phyloP scores from a whole-genome alignment of 176 grass and related monocot species.

The Eragrostis curvula region DNA sequence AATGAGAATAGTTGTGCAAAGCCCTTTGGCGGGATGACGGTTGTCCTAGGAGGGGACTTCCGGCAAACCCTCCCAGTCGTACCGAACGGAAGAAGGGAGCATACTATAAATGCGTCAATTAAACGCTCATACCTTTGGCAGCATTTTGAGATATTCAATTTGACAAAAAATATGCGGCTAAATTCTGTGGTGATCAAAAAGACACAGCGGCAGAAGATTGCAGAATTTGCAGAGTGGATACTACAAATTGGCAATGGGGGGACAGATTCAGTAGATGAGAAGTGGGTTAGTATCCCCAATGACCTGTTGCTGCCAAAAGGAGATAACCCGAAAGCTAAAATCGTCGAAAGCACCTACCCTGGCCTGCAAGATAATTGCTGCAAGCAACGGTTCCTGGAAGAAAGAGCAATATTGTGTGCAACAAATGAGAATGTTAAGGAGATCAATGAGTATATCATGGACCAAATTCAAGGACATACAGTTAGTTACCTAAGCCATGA shows the following conservation, averaged over 20 bases:
- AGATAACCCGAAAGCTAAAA: not conserved
- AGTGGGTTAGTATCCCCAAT: not conserved
- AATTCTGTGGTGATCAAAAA: not conserved
- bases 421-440: not conserved
- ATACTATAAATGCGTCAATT: slow-evolving; percentile 13
- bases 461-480: not conserved
- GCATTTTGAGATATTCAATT: slow-evolving; percentile 7
- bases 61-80: slow-evolving; percentile 30
- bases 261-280: not conserved
- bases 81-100: not conserved
- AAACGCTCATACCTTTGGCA: slow-evolving; percentile 27
- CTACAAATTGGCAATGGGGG: slow-evolving; percentile 11
- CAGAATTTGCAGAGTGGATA: slow-evolving; percentile 16
- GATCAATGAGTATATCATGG: slow-evolving; percentile 17
- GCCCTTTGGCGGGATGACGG: slow-evolving; percentile 18
- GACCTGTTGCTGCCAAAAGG: not conserved
- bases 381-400: not conserved
- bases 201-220: not conserved
- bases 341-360: not conserved
- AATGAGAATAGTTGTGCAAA: not conserved
- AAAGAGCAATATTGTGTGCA: not conserved
- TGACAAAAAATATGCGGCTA: slow-evolving; percentile 34
- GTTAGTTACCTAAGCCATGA: not conserved
- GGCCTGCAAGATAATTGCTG: not conserved
- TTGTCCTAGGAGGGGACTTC: slow-evolving; percentile 32